These are phyloP conservation scores for Pleurotus giganteus DNA, from an alignment of 768 basidiomycete species.

Conservation along the genomic window DNA sequence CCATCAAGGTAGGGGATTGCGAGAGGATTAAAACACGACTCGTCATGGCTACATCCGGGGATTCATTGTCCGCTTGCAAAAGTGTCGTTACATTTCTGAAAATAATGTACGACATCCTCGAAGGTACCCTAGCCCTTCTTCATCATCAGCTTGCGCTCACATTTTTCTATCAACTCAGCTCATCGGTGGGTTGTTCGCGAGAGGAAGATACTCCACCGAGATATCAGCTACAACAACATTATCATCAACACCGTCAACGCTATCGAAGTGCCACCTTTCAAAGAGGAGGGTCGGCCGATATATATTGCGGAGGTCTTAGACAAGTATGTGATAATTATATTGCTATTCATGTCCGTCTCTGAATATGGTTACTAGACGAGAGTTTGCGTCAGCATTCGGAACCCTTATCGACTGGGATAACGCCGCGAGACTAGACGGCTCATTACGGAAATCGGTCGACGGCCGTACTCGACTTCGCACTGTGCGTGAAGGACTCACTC, in stretches of 20 bases:
- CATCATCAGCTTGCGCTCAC: not conserved
- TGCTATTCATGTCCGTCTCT: not conserved
- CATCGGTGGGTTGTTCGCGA: not conserved
- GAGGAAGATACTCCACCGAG: slow-evolving; percentile 2
- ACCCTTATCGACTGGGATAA: not conserved
- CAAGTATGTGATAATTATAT: not conserved
- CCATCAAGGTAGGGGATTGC: not conserved
- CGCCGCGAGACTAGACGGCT: not conserved
- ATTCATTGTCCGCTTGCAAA: not conserved
- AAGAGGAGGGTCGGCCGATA: not conserved
- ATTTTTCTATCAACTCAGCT: not conserved
- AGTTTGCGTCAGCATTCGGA: not conserved
- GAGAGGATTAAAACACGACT: not conserved
- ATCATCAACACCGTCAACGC: not conserved
- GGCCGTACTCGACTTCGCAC: no score
- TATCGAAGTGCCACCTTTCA: not conserved
- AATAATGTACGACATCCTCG: not conserved
- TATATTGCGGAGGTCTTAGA: not conserved
- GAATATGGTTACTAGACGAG: not conserved
- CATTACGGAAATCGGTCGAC: no score
- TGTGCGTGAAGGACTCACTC: no score
- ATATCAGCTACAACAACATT: slow-evolving; percentile 3
- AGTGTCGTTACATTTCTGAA: not conserved
- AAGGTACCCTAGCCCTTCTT: not conserved
- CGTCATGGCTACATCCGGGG: not conserved